Evolutionary conservation across 139 green algal species (phyloP).

Genomic region (Tetradesmus lagerheimii): DNA sequence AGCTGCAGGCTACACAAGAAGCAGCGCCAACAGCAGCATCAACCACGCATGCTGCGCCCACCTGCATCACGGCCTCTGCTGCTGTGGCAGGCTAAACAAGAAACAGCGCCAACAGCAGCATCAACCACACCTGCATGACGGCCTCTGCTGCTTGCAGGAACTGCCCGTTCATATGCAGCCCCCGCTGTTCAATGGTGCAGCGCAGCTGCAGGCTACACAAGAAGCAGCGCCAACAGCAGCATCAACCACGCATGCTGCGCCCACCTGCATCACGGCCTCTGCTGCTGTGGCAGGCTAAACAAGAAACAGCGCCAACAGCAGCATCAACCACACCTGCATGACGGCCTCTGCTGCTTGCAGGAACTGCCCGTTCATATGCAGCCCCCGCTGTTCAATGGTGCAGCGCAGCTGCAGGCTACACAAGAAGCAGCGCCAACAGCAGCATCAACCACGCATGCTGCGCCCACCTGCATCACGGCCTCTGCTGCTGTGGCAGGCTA

Average conservation of each 20-base stretch:
- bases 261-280: background rate
- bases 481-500: slow-evolving; percentile 42
- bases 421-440: no score
- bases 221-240: no score
- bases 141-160: slow-evolving; percentile 81
- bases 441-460: no score
- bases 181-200: slow-evolving; percentile 80
- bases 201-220: background rate
- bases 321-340: slow-evolving; percentile 63
- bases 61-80: slow-evolving; percentile 48
- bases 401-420: slow-evolving; percentile 33
- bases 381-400: slow-evolving; percentile 82
- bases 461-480: slow-evolving; percentile 27
- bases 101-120: no score
- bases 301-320: no score
- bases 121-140: slow-evolving; percentile 69
- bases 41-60: no score
- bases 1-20: background rate
- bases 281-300: background rate
- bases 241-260: no score
- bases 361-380: slow-evolving; percentile 86
- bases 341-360: slow-evolving; percentile 76
- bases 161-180: slow-evolving; percentile 80
- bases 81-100: slow-evolving; percentile 10
- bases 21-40: no score